phyloP scores from a whole-genome alignment of 192 early-diverging fungal genomes.

The Coemansia sp. region DNA sequence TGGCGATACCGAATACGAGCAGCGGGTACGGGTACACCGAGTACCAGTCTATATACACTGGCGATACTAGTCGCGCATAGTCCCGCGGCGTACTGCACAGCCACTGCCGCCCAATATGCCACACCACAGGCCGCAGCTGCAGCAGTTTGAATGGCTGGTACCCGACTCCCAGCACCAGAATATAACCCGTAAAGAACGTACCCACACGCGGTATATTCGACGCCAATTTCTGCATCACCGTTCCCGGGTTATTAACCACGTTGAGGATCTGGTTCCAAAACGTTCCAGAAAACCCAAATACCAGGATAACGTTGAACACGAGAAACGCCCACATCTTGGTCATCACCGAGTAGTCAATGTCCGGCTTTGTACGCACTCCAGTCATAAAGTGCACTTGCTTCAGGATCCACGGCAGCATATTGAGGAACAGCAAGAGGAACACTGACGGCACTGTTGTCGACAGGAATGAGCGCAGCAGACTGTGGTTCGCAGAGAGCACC shows the following conservation, averaged over 20 bases:
- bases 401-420: conserved; percentile 71
- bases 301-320: conserved; percentile 73
- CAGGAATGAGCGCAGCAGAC: conserved; percentile 62
- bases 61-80: conserved; percentile 72
- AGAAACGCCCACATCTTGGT: conserved; percentile 77
- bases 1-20: conserved; percentile 71
- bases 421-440: conserved; percentile 71
- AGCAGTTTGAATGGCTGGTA: conserved; percentile 72
- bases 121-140: conserved; percentile 65
- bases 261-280: conserved; percentile 65
- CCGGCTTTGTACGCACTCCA: conserved; percentile 45
- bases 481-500: conserved; percentile 57
- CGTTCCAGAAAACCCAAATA: conserved; percentile 76
- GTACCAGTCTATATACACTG: conserved; percentile 71
- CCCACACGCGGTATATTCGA: conserved; percentile 68
- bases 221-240: conserved; percentile 67
- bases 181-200: conserved; percentile 80
- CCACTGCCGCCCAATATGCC: conserved; percentile 61
- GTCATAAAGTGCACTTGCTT: conserved; percentile 52
- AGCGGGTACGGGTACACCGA: conserved; percentile 71
- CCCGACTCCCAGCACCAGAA: conserved; percentile 73
- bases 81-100: conserved; percentile 80
- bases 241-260: conserved; percentile 65
- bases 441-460: conserved; percentile 74
- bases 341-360: conserved; percentile 58